These are phyloP conservation scores for Alternaria solani DNA, from an alignment of 2,329 filamentous ascomycete genomes.

Conservation along the genomic window DNA sequence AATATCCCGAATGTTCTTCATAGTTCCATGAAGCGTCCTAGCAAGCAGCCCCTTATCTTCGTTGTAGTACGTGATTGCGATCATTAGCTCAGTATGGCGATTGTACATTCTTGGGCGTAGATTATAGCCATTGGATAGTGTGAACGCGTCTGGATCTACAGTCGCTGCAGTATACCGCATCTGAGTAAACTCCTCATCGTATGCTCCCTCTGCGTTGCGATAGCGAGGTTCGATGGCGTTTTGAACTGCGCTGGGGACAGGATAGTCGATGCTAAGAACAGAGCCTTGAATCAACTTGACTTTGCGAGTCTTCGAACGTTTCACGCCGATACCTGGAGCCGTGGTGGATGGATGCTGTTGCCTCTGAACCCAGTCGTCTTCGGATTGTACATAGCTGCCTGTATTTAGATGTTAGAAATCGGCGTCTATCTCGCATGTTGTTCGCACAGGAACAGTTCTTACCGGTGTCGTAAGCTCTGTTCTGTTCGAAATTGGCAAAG, in stretches of 20 bases:
- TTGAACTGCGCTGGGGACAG: neutral
- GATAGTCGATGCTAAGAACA: neutral
- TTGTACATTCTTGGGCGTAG: slow-evolving; percentile 98
- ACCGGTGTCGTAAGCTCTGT: too few species aligned
- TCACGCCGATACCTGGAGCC: neutral
- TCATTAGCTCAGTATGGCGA: slow-evolving; percentile 94
- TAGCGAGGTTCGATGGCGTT: neutral
- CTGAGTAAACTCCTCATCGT: slow-evolving; percentile 12
- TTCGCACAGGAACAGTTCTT: too few species aligned
- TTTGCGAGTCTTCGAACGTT: neutral
- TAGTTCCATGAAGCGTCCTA: slow-evolving; percentile 93
- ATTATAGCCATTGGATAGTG: slow-evolving; percentile 98
- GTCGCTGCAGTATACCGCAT: slow-evolving; percentile 85
- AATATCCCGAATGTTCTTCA: slow-evolving; percentile 99
- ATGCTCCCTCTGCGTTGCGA: neutral
- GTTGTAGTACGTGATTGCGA: slow-evolving; percentile 99
- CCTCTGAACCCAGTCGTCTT: neutral
- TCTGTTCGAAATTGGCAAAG: too few species aligned
- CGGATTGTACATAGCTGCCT: neutral
- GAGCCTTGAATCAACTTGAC: neutral
- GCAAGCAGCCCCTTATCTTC: slow-evolving; percentile 95
- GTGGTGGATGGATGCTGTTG: neutral
- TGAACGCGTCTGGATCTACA: slow-evolving; percentile 98
- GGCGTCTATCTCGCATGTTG: too few species aligned
- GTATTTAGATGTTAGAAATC: neutral